Evolutionary conservation across 345 rosid species (phyloP).

Genomic region (Gossypium australe): DNA sequence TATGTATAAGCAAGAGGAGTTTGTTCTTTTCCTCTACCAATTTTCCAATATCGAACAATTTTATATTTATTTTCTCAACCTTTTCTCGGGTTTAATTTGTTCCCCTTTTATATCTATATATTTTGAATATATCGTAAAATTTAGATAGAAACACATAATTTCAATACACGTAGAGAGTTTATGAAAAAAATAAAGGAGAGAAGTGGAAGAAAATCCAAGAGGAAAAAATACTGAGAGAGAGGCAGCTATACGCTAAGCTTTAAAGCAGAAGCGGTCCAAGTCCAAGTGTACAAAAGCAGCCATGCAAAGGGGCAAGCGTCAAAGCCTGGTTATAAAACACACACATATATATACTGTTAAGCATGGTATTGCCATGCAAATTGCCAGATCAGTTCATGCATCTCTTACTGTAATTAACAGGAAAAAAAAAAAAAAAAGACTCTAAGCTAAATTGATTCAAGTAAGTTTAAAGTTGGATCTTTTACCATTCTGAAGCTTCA

Average conservation of each 20-base stretch:
- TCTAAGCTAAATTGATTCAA: too few species aligned
- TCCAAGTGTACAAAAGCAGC: slow-evolving; percentile 7
- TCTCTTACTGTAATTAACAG: background rate
- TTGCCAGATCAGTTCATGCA: background rate
- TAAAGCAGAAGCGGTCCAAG: background rate
- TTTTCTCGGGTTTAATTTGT: too few species aligned
- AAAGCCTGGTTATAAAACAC: background rate
- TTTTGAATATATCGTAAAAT: too few species aligned
- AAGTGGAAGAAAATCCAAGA: background rate
- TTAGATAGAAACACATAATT: too few species aligned
- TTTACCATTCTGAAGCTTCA: too few species aligned
- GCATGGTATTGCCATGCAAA: background rate
- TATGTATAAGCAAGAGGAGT: slow-evolving; percentile 15
- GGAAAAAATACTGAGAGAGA: background rate
- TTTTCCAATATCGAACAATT: slow-evolving; percentile 8
- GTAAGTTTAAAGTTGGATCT: too few species aligned
- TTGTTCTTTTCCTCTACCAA: background rate
- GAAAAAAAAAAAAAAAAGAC: too few species aligned
- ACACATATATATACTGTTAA: background rate
- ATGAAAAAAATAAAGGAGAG: background rate
- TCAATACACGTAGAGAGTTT: too few species aligned
- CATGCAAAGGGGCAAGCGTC: slow-evolving; percentile 10
- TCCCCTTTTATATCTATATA: too few species aligned
- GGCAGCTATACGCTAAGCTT: background rate
- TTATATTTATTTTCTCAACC: background rate